phyloP scores from a whole-genome alignment of 2,329 filamentous ascomycete genomes.

The Cladophialophora carrionii region DNA sequence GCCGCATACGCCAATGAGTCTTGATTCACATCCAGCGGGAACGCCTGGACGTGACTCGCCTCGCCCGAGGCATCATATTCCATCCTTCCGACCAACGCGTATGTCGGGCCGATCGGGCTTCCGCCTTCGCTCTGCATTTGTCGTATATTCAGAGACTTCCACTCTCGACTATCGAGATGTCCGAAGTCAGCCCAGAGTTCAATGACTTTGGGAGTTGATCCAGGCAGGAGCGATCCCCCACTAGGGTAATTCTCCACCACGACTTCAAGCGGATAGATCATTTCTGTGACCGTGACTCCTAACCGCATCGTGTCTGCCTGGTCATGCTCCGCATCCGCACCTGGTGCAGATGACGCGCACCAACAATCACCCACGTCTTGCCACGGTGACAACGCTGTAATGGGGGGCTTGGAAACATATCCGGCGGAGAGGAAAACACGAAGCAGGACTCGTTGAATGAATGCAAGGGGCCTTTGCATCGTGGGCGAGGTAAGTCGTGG shows the following conservation, averaged over 20 bases:
- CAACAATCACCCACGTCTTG: conserved; percentile 83
- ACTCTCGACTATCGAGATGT: conserved; percentile 43
- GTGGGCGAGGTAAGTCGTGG: conserved; percentile 62
- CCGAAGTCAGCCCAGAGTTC: conserved; percentile 69
- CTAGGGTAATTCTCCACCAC: conserved; percentile 72
- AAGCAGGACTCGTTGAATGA: conserved; percentile 36
- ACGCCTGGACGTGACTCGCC: conserved; percentile 46
- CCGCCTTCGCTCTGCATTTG: conserved; percentile 27
- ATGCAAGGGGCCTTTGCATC: conserved; percentile 42
- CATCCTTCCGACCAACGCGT: conserved; percentile 32
- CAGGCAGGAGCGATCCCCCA: conserved; percentile 63
- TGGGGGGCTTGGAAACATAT: conserved; percentile 44
- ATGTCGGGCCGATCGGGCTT: conserved; percentile 25
- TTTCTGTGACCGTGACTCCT: conserved; percentile 44
- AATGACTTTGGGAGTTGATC: conserved; percentile 65
- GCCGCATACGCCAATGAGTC: conserved; percentile 32
- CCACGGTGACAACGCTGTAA: conserved; percentile 70
- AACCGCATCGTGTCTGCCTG: conserved; percentile 47
- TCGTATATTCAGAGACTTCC: conserved; percentile 30
- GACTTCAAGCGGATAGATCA: conserved; percentile 68
- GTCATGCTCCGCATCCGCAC: background rate
- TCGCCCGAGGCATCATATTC: conserved; percentile 34
- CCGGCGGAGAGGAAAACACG: conserved; percentile 26
- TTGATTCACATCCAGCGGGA: conserved; percentile 44
- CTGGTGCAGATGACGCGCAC: conserved; percentile 64